Evolutionary conservation across 352 stramenopile genomes (phyloP).

Genomic region (Pythium brassicae): DNA sequence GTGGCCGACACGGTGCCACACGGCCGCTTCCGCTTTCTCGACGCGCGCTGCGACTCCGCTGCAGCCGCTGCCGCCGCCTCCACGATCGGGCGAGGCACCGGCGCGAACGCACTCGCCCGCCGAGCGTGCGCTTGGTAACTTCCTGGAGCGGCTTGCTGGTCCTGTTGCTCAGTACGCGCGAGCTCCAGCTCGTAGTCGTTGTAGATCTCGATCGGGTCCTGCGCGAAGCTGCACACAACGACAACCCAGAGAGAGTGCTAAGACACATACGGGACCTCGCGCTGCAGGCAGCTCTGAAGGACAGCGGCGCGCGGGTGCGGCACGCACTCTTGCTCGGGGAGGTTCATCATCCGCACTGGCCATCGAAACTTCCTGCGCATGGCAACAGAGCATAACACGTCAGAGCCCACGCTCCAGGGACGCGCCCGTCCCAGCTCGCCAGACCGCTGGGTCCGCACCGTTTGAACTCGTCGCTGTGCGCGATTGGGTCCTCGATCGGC

Average conservation of each 20-base stretch:
- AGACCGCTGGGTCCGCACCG: constrained; percentile 30
- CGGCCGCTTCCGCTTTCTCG: constrained; percentile 39
- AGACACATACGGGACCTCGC: background rate
- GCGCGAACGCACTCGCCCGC: constrained; percentile 29
- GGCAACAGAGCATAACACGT: background rate
- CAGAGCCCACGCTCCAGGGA: background rate
- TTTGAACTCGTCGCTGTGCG: constrained; percentile 39
- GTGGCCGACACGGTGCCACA: constrained; percentile 10
- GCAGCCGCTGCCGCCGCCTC: constrained; percentile 25
- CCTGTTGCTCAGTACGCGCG: background rate
- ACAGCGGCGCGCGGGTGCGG: too few relatives aligned
- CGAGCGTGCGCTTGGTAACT: background rate
- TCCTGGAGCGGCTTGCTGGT: background rate
- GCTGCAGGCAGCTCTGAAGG: too few relatives aligned
- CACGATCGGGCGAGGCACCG: constrained; percentile 35
- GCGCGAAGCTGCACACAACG: constrained; percentile 28
- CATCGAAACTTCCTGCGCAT: constrained; percentile 68
- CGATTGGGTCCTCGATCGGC: constrained; percentile 39
- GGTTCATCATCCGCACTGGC: constrained; percentile 57
- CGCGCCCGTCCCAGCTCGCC: too few relatives aligned
- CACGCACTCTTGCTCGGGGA: constrained; percentile 52
- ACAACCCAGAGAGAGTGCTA: background rate
- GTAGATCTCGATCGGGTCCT: constrained; percentile 41
- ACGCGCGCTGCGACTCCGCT: constrained; percentile 4
- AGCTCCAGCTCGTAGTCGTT: constrained; percentile 39